Conservation (phyloP, 2,329 filamentous ascomycete genomes). For the Talaromyces sp. region DNA sequence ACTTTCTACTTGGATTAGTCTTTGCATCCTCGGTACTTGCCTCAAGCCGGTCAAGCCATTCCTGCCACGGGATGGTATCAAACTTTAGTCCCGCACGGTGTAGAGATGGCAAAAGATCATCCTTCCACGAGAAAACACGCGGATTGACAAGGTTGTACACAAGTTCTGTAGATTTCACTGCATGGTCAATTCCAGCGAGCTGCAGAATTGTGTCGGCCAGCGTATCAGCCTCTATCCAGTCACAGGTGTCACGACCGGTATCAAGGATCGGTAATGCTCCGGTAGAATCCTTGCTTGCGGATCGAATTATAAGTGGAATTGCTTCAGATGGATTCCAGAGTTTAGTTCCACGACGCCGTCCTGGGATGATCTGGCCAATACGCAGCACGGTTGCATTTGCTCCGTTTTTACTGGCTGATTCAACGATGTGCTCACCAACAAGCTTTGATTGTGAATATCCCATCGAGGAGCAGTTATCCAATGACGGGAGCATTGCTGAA, state of each 20-base stretch:
- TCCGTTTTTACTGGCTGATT: constrained; percentile 24
- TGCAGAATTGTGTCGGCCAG: constrained; percentile 28
- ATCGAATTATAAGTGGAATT: constrained; percentile 32
- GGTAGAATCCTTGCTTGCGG: constrained; percentile 24
- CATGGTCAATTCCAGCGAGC: constrained; percentile 19
- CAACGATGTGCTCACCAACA: constrained; percentile 31
- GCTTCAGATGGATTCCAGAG: constrained; percentile 36
- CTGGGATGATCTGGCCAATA: constrained; percentile 33
- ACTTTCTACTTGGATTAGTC: constrained; percentile 2
- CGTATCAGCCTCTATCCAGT: constrained; percentile 33
- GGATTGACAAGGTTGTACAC: constrained; percentile 9
- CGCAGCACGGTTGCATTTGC: constrained; percentile 30
- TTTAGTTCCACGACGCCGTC: constrained; percentile 30
- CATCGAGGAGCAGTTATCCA: constrained; percentile 24
- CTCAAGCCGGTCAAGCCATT: constrained; percentile 5
- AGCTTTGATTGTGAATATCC: constrained; percentile 35
- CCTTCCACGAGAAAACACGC: constrained; percentile 5
- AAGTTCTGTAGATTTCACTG: constrained; percentile 4
- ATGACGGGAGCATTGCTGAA: constrained; percentile 20
- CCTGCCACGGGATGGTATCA: constrained; percentile 8
- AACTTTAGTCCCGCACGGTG: constrained; percentile 1
- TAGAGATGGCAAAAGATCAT: constrained; percentile 8
- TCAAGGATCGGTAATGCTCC: constrained; percentile 26
- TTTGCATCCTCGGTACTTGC: constrained; percentile 4
- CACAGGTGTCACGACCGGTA: constrained; percentile 22